Evolutionary conservation across 2,329 filamentous ascomycete genomes (phyloP).

Genomic region (Verticillium isaacii): DNA sequence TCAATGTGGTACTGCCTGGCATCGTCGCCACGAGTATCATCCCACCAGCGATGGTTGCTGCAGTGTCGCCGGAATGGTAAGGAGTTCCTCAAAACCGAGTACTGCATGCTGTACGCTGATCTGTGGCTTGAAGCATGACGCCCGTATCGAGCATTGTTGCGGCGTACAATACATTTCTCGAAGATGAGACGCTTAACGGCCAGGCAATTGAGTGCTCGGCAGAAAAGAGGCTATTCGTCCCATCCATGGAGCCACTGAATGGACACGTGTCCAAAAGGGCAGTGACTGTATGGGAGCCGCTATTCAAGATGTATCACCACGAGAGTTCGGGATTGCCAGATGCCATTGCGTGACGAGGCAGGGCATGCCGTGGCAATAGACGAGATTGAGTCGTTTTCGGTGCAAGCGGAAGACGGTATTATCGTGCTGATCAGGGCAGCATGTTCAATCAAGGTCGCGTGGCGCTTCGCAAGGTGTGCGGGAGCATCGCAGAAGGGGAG

Average conservation of each 20-base stretch:
- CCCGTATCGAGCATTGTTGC: slow-evolving; percentile 36
- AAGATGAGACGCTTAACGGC: slow-evolving; percentile 35
- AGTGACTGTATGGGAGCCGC: slow-evolving; percentile 41
- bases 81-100: not conserved
- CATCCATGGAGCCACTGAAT: slow-evolving; percentile 28
- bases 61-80: slow-evolving; percentile 28
- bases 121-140: slow-evolving; percentile 24
- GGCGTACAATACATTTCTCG: slow-evolving; percentile 39
- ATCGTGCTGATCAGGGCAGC: not conserved
- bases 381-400: too few species aligned
- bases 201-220: slow-evolving; percentile 39
- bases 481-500: too few species aligned
- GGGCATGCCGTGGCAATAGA: too few species aligned
- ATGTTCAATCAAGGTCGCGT: not conserved
- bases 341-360: slow-evolving; percentile 21
- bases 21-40: slow-evolving; percentile 40
- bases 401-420: too few species aligned
- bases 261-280: slow-evolving; percentile 35
- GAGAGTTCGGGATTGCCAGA: slow-evolving; percentile 34
- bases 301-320: slow-evolving; percentile 38
- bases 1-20: slow-evolving; percentile 44
- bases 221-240: slow-evolving; percentile 22
- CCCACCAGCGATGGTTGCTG: slow-evolving; percentile 35
- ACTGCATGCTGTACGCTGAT: not conserved
- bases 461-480: not conserved